Conservation (phyloP, 257 asterid species). For the Przewalskia tangutica region DNA sequence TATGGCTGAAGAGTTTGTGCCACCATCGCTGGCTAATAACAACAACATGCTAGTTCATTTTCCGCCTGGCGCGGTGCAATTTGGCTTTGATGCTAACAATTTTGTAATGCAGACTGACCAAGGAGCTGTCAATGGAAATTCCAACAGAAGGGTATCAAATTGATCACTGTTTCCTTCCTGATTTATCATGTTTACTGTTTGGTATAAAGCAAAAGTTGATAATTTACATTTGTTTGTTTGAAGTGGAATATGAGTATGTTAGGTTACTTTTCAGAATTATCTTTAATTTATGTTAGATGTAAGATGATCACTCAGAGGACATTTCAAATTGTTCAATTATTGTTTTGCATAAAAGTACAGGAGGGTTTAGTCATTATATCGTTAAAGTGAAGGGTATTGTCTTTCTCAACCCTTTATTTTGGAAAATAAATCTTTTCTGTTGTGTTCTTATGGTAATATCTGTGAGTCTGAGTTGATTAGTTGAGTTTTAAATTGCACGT, state of each 20-base stretch:
- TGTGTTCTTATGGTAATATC: background rate
- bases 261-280: background rate
- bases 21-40: constrained; percentile 28
- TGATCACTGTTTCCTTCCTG: background rate
- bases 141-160: constrained; percentile 54
- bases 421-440: background rate
- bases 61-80: constrained; percentile 26
- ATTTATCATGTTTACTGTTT: background rate
- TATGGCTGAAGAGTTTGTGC: constrained; percentile 63
- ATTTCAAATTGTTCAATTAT: background rate
- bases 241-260: background rate
- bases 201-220: background rate
- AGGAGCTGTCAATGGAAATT: constrained; percentile 42
- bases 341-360: background rate
- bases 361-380: background rate
- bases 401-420: background rate
- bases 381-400: background rate
- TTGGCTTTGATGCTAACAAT: constrained; percentile 48
- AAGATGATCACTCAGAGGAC: background rate
- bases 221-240: background rate
- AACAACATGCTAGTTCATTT: constrained; percentile 3
- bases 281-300: background rate
- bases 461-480: background rate
- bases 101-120: constrained; percentile 36
- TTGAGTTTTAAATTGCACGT: constrained; percentile 3